These are phyloP conservation scores for Candida methanosorbosa DNA, from an alignment of 805 yeast genomes.

Conservation along the genomic window DNA sequence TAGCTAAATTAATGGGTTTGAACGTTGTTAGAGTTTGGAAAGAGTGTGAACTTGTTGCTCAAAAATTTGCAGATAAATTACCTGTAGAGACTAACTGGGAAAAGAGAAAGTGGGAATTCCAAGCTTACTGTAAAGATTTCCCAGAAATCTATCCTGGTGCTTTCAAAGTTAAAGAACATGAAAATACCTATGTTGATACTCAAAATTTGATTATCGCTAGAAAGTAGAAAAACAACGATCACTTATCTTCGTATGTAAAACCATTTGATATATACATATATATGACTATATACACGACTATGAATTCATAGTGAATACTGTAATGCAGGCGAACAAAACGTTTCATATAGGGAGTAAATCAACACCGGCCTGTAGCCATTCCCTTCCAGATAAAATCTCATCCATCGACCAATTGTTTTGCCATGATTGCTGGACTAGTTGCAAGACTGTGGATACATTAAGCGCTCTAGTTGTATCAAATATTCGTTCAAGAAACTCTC, in stretches of 20 bases:
- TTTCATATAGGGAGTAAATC: constrained; percentile 31
- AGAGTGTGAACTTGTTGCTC: constrained; percentile 25
- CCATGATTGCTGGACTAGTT: constrained; percentile 33
- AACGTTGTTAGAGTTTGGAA: constrained; percentile 40
- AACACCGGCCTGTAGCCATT: constrained; percentile 36
- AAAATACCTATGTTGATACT: constrained; percentile 20
- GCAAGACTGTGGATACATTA: constrained; percentile 26
- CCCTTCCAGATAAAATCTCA: constrained; percentile 24
- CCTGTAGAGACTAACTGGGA: constrained; percentile 31
- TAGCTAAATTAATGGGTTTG: constrained; percentile 33
- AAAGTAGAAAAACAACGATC: no score
- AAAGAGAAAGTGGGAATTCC: constrained; percentile 31
- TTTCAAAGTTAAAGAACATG: constrained; percentile 26
- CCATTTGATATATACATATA: no score
- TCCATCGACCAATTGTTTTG: constrained; percentile 26
- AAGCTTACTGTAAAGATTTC: constrained; percentile 22
- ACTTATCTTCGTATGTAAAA: no score
- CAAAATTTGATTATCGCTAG: not conserved
- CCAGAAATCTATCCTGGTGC: constrained; percentile 29
- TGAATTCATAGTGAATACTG: no score
- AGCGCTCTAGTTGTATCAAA: constrained; percentile 33
- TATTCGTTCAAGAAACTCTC: constrained; percentile 23
- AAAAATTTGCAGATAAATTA: constrained; percentile 7
- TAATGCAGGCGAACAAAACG: no score
- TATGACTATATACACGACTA: no score